phyloP scores from a whole-genome alignment of 2,329 filamentous ascomycete genomes.

The Leptographium lundbergii region DNA sequence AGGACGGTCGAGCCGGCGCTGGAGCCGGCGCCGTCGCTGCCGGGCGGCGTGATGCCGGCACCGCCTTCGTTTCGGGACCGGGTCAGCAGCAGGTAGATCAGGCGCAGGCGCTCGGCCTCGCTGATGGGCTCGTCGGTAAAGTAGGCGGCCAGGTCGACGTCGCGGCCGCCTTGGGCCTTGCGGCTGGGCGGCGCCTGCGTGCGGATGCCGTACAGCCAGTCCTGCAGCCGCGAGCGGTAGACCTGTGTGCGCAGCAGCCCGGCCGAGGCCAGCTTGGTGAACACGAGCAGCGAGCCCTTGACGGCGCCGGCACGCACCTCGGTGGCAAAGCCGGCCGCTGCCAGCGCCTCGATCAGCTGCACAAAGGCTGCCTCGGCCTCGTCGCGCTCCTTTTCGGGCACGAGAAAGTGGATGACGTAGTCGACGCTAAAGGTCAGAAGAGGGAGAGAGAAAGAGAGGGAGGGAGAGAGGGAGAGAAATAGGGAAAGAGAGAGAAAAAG shows the following conservation, averaged over 20 bases:
- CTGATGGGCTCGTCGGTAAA: slow-evolving; percentile 65
- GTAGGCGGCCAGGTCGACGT: slow-evolving; percentile 44
- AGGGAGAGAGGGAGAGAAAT: not conserved
- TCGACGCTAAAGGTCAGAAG: slow-evolving; percentile 50
- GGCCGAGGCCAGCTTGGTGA: slow-evolving; percentile 66
- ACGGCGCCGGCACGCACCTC: slow-evolving; percentile 70
- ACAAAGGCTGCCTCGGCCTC: slow-evolving; percentile 66
- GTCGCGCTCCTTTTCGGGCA: slow-evolving; percentile 37
- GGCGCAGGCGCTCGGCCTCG: slow-evolving; percentile 76
- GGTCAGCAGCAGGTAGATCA: slow-evolving; percentile 77
- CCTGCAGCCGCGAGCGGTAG: slow-evolving; percentile 76
- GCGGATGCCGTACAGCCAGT: slow-evolving; percentile 86
- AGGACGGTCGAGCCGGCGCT: no score
- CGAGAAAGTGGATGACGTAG: slow-evolving; percentile 74
- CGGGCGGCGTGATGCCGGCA: slow-evolving; percentile 52
- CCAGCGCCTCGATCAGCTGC: slow-evolving; percentile 62
- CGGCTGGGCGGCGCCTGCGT: slow-evolving; percentile 48
- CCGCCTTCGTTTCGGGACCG: slow-evolving; percentile 62
- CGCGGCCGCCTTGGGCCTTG: slow-evolving; percentile 26
- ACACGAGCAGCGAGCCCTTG: slow-evolving; percentile 64
- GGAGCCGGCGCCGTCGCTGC: slow-evolving; percentile 10
- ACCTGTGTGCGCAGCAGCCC: slow-evolving; percentile 66
- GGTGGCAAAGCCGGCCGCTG: slow-evolving; percentile 68
- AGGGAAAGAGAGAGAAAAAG: not conserved
- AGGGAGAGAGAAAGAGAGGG: not conserved